These are phyloP conservation scores for Leccinum ochraceum DNA, from an alignment of 768 basidiomycete genomes.

Conservation along the genomic window DNA sequence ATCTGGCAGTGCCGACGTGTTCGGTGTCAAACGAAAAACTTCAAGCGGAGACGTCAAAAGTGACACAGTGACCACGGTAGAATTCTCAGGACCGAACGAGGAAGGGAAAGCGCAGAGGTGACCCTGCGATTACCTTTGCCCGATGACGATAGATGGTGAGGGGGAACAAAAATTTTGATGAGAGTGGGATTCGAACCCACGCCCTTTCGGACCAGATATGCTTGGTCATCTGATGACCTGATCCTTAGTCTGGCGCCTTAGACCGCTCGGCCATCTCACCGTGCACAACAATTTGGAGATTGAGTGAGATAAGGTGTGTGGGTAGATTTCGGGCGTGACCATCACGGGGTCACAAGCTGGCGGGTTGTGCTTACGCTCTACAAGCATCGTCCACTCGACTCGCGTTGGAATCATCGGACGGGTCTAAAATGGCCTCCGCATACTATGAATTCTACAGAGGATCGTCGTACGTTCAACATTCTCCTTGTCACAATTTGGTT, in stretches of 20 bases:
- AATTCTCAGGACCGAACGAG: too few relatives aligned
- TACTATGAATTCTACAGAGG: conserved; percentile 95
- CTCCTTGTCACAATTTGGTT: not conserved
- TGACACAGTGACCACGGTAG: too few relatives aligned
- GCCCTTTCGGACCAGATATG: conserved; percentile 41
- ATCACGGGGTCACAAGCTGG: conserved; percentile 26
- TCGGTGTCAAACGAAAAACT: too few relatives aligned
- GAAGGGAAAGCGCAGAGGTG: too few relatives aligned
- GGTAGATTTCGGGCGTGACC: conserved; percentile 14
- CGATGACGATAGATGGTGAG: too few relatives aligned
- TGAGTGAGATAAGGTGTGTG: not conserved
- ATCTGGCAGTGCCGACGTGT: too few relatives aligned
- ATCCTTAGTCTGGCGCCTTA: conserved; percentile 63
- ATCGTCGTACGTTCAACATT: conserved; percentile 66
- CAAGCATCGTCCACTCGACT: conserved; percentile 8
- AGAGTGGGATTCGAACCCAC: conserved; percentile 46
- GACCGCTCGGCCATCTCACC: conserved; percentile 60
- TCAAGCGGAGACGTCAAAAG: too few relatives aligned
- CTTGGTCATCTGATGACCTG: conserved; percentile 33
- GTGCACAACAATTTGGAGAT: not conserved
- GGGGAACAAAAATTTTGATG: conserved; percentile 13
- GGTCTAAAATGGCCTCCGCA: conserved; percentile 64
- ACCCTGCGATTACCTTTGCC: too few relatives aligned
- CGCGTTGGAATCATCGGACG: conserved; percentile 7
- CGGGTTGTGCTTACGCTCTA: not conserved